Evolutionary conservation across 495 filamentous ascomycete species (phyloP).

Genomic region (Aspergillus ellipticus): DNA sequence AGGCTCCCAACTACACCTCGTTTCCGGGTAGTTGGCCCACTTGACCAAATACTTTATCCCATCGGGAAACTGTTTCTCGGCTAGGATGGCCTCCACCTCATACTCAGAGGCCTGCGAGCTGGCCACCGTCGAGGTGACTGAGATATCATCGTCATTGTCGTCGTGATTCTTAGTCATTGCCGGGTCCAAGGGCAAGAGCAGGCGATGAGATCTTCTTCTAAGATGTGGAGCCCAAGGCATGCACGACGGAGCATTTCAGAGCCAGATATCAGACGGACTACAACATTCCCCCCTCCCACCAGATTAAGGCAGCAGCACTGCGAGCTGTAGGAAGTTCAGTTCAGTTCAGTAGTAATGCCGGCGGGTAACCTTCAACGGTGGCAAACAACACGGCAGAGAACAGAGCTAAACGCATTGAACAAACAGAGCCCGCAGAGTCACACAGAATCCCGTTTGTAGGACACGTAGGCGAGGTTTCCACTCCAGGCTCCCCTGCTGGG

Average conservation of each 20-base stretch:
- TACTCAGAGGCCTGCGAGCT: constrained; percentile 41
- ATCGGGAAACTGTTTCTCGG: constrained; percentile 41
- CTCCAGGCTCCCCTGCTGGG: not conserved
- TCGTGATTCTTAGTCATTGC: not conserved
- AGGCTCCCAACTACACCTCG: constrained; percentile 64
- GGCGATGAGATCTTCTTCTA: not conserved
- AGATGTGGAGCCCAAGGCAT: not conserved
- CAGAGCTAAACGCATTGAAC: too few species aligned
- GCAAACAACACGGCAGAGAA: too few species aligned
- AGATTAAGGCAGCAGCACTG: not conserved
- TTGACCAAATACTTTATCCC: constrained; percentile 56
- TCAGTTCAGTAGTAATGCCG: not conserved
- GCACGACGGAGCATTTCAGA: not conserved
- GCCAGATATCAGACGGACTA: not conserved
- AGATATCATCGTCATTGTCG: constrained; percentile 54
- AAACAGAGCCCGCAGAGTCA: too few species aligned
- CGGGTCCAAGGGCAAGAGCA: constrained; percentile 3
- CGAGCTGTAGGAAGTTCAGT: not conserved
- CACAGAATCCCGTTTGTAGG: too few species aligned
- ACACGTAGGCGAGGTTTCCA: not conserved
- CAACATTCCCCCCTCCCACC: not conserved
- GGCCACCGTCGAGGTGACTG: constrained; percentile 54
- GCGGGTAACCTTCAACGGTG: too few species aligned
- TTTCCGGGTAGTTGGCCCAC: constrained; percentile 60
- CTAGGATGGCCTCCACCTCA: constrained; percentile 43